phyloP scores from a whole-genome alignment of 768 basidiomycete genomes.

The Lanmaoa rubissima region DNA sequence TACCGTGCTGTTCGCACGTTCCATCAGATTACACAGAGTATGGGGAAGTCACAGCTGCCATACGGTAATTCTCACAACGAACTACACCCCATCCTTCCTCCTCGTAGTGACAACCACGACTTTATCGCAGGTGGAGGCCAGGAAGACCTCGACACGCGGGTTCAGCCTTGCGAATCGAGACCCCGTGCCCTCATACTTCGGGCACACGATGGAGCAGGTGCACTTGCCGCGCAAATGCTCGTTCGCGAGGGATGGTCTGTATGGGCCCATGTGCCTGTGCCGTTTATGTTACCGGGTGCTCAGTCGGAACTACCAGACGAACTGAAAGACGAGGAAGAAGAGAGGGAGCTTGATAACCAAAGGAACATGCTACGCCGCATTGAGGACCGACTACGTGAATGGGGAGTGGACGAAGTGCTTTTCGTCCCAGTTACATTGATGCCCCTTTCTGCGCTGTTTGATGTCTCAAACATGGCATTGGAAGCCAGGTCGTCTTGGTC shows the following conservation, averaged over 20 bases:
- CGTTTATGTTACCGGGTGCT: slow-evolving; percentile 32
- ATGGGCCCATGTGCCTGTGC: slow-evolving; percentile 60
- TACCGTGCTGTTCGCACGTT: slow-evolving; percentile 78
- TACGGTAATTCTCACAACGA: slow-evolving; percentile 28
- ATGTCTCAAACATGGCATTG: slow-evolving; percentile 18
- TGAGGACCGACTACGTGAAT: slow-evolving; percentile 55
- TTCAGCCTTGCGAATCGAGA: slow-evolving; percentile 17
- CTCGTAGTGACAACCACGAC: slow-evolving; percentile 24
- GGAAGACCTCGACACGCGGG: slow-evolving; percentile 9
- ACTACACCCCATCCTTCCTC: slow-evolving; percentile 26
- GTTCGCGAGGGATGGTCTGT: slow-evolving; percentile 67
- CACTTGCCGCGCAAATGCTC: slow-evolving; percentile 77
- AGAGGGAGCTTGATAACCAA: slow-evolving; percentile 39
- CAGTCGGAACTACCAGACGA: slow-evolving; percentile 38
- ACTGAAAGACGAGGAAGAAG: slow-evolving; percentile 30
- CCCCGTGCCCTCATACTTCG: slow-evolving; percentile 62
- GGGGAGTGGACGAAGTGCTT: slow-evolving; percentile 79
- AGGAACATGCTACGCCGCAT: slow-evolving; percentile 43
- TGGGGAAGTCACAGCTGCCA: slow-evolving; percentile 24
- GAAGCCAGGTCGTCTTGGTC: slow-evolving; percentile 23
- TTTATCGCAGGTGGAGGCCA: slow-evolving; percentile 27
- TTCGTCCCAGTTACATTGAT: slow-evolving; percentile 43
- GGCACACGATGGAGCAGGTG: slow-evolving; percentile 74
- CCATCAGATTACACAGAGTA: slow-evolving; percentile 33
- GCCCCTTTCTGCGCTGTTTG: slow-evolving; percentile 24